Evolutionary conservation across 345 rosid species (phyloP).

Genomic region (Triadica sebifera): DNA sequence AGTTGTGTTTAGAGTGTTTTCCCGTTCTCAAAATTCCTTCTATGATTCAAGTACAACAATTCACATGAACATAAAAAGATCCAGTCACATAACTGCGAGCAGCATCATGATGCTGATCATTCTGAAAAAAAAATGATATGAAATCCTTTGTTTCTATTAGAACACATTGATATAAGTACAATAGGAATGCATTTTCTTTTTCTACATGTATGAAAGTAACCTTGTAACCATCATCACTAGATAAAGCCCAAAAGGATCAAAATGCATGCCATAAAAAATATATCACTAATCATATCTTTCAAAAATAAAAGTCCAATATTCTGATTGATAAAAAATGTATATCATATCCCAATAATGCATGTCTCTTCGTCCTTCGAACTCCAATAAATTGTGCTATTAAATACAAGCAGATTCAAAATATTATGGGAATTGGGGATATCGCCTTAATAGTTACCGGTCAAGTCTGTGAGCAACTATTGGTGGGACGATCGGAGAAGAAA

Average conservation of each 20-base stretch:
- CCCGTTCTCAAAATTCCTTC: not conserved
- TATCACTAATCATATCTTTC: not conserved
- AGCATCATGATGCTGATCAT: not conserved
- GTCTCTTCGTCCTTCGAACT: not conserved
- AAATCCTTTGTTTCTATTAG: not conserved
- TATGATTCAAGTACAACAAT: not conserved
- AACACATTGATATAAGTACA: not conserved
- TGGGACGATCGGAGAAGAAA: not conserved
- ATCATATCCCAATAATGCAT: not conserved
- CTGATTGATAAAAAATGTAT: not conserved
- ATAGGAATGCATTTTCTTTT: not conserved
- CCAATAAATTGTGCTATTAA: not conserved
- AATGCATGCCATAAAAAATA: not conserved
- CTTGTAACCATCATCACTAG: not conserved
- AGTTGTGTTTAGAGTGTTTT: not conserved
- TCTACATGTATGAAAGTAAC: not conserved
- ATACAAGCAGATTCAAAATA: not conserved
- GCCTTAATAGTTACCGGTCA: not conserved
- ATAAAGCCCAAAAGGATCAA: not conserved
- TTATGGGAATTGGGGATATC: not conserved
- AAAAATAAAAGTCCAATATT: not conserved
- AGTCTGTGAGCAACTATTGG: not conserved
- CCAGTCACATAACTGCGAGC: not conserved
- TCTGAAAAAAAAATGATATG: not conserved
- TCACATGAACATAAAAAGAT: not conserved